Percentiles rank a stretch among this genome's conserved stretches.
These are phyloP conservation scores for Candida ponderosae DNA, from an alignment of 805 yeast species.

Conservation along the genomic window DNA sequence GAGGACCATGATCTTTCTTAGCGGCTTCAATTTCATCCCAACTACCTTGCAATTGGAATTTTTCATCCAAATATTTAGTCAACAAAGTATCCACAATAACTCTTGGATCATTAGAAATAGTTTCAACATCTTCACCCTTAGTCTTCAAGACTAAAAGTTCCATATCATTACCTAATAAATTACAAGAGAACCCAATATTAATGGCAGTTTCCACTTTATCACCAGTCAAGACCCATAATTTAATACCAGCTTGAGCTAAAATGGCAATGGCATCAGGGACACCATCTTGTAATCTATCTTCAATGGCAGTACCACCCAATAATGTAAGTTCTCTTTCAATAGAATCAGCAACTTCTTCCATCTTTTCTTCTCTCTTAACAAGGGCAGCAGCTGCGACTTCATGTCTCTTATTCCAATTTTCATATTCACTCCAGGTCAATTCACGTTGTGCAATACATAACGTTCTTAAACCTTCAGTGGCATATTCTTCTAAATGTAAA, in stretches of 20 bases:
- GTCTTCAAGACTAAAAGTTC: conserved; percentile 60
- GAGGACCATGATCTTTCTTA: conserved; percentile 54
- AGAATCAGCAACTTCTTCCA: conserved; percentile 69
- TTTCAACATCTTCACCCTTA: conserved; percentile 45
- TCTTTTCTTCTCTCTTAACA: conserved; percentile 56
- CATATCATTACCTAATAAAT: conserved; percentile 68
- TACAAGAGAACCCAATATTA: conserved; percentile 82
- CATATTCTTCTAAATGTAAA: conserved; percentile 65
- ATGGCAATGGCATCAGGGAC: conserved; percentile 75
- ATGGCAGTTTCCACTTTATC: conserved; percentile 88
- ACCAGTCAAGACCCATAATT: conserved; percentile 82
- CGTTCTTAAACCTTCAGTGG: conserved; percentile 79
- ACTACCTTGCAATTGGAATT: conserved; percentile 54
- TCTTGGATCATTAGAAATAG: conserved; percentile 30
- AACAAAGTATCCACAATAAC: conserved; percentile 40
- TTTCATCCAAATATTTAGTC: conserved; percentile 41
- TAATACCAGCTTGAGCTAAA: conserved; percentile 70
- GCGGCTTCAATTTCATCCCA: conserved; percentile 48
- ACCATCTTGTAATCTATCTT: conserved; percentile 79
- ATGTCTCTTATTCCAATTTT: conserved; percentile 55
- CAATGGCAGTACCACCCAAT: conserved; percentile 82
- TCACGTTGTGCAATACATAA: conserved; percentile 72
- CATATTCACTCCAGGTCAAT: conserved; percentile 52
- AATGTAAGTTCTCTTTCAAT: conserved; percentile 60
- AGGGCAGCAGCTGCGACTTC: conserved; percentile 59